A percentile compares a stretch with the other conserved stretches of the same genome.
phyloP scores from a whole-genome alignment of 2,329 filamentous ascomycete species.

The Aspergillus amoenus region DNA sequence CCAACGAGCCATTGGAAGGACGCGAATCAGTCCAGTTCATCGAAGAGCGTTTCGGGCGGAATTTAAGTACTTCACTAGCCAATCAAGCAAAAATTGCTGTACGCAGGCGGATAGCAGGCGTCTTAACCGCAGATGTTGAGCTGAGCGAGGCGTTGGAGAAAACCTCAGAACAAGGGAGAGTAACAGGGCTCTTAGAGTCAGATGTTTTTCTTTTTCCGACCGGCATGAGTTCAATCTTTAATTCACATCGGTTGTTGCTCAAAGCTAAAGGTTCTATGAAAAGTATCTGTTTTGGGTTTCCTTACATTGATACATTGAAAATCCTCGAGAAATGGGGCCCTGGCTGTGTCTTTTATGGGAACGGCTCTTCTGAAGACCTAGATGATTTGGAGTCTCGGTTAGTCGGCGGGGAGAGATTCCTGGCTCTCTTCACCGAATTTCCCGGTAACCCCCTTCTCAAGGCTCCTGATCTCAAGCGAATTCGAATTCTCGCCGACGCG shows the following conservation, averaged over 20 bases:
- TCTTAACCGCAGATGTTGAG: constrained; percentile 71
- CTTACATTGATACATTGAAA: constrained; percentile 95
- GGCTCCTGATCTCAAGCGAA: constrained; percentile 80
- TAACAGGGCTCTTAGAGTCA: constrained; percentile 67
- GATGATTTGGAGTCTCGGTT: constrained; percentile 78
- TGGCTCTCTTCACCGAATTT: constrained; percentile 91
- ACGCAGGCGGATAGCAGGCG: constrained; percentile 81
- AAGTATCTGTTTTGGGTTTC: constrained; percentile 93
- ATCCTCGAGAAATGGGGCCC: constrained; percentile 92
- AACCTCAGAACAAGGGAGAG: constrained; percentile 32
- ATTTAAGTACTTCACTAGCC: constrained; percentile 77
- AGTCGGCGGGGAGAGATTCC: constrained; percentile 69
- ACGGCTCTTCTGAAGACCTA: constrained; percentile 72
- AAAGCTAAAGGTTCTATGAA: constrained; percentile 63
- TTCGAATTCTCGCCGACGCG: constrained; percentile 73
- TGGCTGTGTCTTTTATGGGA: constrained; percentile 83
- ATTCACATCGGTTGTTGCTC: constrained; percentile 74
- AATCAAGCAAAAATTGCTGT: constrained; percentile 83
- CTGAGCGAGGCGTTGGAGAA: constrained; percentile 58
- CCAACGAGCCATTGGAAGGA: constrained; percentile 38
- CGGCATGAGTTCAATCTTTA: constrained; percentile 96
- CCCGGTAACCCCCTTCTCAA: constrained; percentile 87
- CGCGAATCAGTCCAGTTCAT: constrained; percentile 78
- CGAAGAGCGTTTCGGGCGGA: constrained; percentile 91
- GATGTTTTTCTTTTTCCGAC: constrained; percentile 87